Base-by-base conservation (phyloP, 805 yeast species). In the Cyberlindnera xylosilytica region DNA sequence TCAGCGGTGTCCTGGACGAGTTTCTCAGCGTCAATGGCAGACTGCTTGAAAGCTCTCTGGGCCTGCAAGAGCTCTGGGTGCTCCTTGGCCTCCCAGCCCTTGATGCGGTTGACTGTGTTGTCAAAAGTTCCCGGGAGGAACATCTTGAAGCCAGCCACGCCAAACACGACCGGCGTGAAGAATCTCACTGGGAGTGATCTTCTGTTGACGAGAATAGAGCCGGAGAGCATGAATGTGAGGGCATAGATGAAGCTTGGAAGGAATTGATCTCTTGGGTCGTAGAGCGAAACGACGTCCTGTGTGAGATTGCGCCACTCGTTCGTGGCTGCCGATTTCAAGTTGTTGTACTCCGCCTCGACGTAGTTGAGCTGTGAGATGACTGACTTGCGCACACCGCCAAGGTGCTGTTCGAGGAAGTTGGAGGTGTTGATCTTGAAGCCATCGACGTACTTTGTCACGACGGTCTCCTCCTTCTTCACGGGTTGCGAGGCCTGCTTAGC, bases 171-270 rank as follows among this genome's bases (percentile, higher is more conserved):
- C 1, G 87, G 86, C 4, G 77, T 62, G 4, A 72, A 26, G 47
- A 78, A 74, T 49, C 87, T 68, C 6, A 72, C 28, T 1, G 78
- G 76, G 9, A 78, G 57, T 1, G 72, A 53, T 50, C 75, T 68
- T 47, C 66, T 72, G 44, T 70, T 68, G 13, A 69, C 76, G 26
- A 76, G 46, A 42, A 81, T 74, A 3, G 84, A 77, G 11, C 84
- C 83, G 2, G 78, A 54, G 47, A 81, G 70, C 4, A 81, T 62
- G 6, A 73, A 66, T 1, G 85, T 78, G 30, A 81, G 61, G 6
- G 79, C 74, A 52, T 76, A 74, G 38, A 79, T 70, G 31, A 73
- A 57, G 33, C 68, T 66, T 16, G 87, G 87, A 43, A 81, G 67
- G 48, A 58, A 58, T 22, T 55, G 49, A 34, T 58, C 62, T 24